These are phyloP conservation scores for Fusarium hainanense DNA, from an alignment of 2,329 filamentous ascomycete genomes.

Conservation along the genomic window DNA sequence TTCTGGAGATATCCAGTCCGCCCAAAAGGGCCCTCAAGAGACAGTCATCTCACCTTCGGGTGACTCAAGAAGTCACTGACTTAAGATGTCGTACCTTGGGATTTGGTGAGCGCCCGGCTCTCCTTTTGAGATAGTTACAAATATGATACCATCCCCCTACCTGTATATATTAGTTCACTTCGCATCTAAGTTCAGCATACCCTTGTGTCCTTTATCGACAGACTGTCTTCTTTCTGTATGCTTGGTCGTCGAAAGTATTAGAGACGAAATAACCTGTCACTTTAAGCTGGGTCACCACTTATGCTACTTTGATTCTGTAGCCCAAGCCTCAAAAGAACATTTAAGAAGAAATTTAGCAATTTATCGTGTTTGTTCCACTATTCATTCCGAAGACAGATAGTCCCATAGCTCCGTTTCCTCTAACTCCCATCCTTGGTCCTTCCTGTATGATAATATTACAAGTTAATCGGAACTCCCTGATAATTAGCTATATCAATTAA, in stretches of 20 bases:
- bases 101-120: neutral
- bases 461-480: neutral
- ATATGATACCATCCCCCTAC: neutral
- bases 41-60: constrained; percentile 15
- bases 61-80: constrained; percentile 16
- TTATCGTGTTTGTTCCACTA: neutral
- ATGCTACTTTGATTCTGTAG: neutral
- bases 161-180: neutral
- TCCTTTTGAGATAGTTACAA: neutral
- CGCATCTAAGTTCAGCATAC: neutral
- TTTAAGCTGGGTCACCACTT: neutral
- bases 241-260: neutral
- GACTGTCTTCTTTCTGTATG: neutral
- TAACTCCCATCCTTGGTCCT: neutral
- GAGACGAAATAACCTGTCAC: neutral
- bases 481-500: constrained; percentile 43
- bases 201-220: neutral
- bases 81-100: neutral
- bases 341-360: neutral
- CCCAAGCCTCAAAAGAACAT: neutral
- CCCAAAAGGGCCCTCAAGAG: constrained; percentile 28
- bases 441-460: neutral
- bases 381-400: neutral
- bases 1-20: constrained; percentile 14
- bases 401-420: neutral